phyloP scores from a whole-genome alignment of 257 asterid genomes.

The Craterostigma plantagineum region DNA sequence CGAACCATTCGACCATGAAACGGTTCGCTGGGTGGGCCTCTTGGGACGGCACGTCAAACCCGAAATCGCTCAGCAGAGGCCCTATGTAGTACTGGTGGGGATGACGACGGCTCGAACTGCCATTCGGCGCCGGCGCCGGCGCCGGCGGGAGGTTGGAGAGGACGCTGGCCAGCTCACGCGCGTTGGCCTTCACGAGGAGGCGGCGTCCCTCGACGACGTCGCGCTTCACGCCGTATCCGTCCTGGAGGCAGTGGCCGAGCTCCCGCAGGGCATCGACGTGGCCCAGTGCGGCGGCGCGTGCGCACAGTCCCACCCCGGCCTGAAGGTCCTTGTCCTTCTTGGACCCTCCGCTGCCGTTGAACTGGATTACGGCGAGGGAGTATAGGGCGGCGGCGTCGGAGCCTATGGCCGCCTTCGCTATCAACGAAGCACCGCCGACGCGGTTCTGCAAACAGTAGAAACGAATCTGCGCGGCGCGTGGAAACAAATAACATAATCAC shows the following conservation, averaged over 20 bases:
- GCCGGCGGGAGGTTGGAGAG: conserved; percentile 19
- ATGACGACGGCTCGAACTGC: conserved; percentile 9
- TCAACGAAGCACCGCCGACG: conserved; percentile 63
- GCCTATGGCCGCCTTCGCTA: conserved; percentile 88
- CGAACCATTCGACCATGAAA: conserved; percentile 13
- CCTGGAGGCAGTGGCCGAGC: conserved; percentile 97
- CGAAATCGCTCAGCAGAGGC: conserved; percentile 14
- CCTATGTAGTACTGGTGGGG: too few species aligned
- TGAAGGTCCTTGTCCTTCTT: conserved; percentile 66
- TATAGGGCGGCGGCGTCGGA: conserved; percentile 76
- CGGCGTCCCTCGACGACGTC: conserved; percentile 74
- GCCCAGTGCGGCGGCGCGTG: conserved; percentile 73
- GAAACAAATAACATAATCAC: neutral
- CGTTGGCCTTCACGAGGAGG: conserved; percentile 68
- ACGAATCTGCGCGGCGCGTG: conserved; percentile 34
- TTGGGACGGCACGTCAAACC: conserved; percentile 11
- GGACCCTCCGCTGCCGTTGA: conserved; percentile 89
- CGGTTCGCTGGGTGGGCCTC: conserved; percentile 12
- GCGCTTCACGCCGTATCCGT: conserved; percentile 78
- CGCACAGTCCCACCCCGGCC: conserved; percentile 77
- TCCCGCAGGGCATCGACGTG: conserved; percentile 85
- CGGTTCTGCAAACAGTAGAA: conserved; percentile 70
- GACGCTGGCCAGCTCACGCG: conserved; percentile 68
- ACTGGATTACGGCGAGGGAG: conserved; percentile 69
- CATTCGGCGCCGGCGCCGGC: conserved; percentile 21